A percentile compares a stretch with the other conserved stretches of the same genome.
phyloP scores from a whole-genome alignment of 495 filamentous ascomycete species.

The Neurospora sp. region DNA sequence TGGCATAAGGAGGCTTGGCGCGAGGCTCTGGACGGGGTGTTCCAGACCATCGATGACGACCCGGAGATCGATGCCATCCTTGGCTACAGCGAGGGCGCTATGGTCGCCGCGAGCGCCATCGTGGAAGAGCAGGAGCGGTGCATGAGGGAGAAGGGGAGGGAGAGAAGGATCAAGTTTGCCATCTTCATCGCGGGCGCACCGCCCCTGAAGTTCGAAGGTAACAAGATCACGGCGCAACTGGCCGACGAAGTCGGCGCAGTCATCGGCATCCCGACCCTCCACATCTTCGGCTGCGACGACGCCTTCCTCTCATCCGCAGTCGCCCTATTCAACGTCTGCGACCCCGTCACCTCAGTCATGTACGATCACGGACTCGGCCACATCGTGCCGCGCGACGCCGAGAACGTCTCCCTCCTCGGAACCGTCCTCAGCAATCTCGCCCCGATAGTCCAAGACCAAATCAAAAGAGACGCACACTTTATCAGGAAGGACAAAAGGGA shows the following conservation, averaged over 20 bases:
- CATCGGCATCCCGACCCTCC: conserved; percentile 45
- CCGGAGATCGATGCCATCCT: conserved; percentile 38
- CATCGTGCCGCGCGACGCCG: conserved; percentile 40
- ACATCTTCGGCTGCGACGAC: conserved; percentile 48
- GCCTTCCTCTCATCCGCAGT: conserved; percentile 42
- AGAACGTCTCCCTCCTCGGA: conserved; percentile 35
- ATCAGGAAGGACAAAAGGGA: not conserved
- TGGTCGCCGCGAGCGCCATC: conserved; percentile 39
- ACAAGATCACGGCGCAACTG: conserved; percentile 26
- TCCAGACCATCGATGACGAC: conserved; percentile 27
- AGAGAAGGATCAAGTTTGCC: conserved; percentile 42
- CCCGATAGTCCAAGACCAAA: conserved; percentile 18
- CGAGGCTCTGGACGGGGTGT: conserved; percentile 23
- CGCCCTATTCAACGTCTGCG: conserved; percentile 48
- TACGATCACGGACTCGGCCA: conserved; percentile 51
- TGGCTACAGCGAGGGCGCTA: conserved; percentile 47
- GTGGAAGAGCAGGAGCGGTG: conserved; percentile 36
- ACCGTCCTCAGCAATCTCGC: conserved; percentile 20
- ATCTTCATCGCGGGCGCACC: conserved; percentile 48
- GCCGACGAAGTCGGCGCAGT: conserved; percentile 36
- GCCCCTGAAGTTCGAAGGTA: conserved; percentile 31
- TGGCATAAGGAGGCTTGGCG: conserved; percentile 21
- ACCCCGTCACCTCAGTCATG: conserved; percentile 35
- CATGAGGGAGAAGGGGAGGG: conserved; percentile 23
- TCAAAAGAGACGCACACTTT: not conserved